These are phyloP conservation scores for Chalciporus piperatus DNA, from an alignment of 768 basidiomycete species.

Conservation along the genomic window DNA sequence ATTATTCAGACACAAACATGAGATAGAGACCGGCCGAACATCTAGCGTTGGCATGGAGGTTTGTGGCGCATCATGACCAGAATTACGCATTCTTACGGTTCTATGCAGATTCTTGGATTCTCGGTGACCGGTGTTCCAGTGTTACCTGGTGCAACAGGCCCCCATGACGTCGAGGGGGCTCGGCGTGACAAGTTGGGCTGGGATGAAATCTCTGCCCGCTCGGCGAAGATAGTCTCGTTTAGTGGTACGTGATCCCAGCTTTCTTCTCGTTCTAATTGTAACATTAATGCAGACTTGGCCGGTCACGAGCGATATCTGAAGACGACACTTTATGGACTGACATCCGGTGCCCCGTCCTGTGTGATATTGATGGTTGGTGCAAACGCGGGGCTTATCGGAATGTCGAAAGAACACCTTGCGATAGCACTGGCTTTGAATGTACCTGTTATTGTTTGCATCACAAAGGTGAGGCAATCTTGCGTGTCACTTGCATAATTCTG, in stretches of 20 bases:
- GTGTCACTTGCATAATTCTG: conserved; percentile 3
- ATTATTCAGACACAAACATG: conserved; percentile 95
- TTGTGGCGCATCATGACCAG: conserved; percentile 15
- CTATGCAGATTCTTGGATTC: conserved; percentile 80
- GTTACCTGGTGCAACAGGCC: conserved; percentile 59
- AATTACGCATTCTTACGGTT: not conserved
- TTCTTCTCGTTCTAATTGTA: not conserved
- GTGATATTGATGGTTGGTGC: conserved; percentile 92
- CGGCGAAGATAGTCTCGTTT: conserved; percentile 92
- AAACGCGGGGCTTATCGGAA: conserved; percentile 88
- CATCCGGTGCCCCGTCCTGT: conserved; percentile 90
- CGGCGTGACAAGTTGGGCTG: conserved; percentile 88
- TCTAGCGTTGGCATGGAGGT: conserved; percentile 98
- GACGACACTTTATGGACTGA: conserved; percentile 93
- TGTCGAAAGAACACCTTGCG: conserved; percentile 96
- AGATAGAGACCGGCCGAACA: conserved; percentile 93
- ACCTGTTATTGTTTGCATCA: conserved; percentile 90
- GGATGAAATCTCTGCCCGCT: conserved; percentile 89
- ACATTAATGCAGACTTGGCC: conserved; percentile 69
- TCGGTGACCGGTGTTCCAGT: conserved; percentile 73
- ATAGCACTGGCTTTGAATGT: conserved; percentile 92
- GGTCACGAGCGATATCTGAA: conserved; percentile 93
- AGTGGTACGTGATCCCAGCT: conserved; percentile 51
- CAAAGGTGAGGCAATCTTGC: conserved; percentile 58
- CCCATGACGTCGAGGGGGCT: conserved; percentile 58